A percentile compares a stretch with the other conserved stretches of the same genome.
phyloP scores from a whole-genome alignment of 139 green algal genomes.

The Chlamydomonas sp. region DNA sequence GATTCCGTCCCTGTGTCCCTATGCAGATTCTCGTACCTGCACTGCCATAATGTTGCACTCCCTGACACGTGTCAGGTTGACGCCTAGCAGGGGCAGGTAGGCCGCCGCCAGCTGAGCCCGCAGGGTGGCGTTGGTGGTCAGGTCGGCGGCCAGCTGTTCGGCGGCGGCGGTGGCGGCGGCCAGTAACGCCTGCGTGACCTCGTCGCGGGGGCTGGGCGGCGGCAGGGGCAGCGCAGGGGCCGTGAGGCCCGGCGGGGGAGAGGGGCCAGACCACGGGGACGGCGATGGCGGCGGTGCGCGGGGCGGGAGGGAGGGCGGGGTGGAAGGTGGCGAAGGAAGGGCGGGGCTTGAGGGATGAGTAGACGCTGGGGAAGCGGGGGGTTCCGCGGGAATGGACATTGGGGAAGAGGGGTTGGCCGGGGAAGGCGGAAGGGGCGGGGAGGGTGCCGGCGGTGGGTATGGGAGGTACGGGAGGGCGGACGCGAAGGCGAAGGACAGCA shows the following conservation, averaged over 20 bases:
- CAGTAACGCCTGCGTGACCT: background rate
- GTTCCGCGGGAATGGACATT: background rate
- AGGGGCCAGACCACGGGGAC: too few species aligned
- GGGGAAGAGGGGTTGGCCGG: background rate
- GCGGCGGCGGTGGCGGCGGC: background rate
- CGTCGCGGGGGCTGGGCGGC: background rate
- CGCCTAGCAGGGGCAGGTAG: constrained; percentile 1
- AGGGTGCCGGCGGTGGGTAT: too few species aligned
- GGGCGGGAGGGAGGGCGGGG: too few species aligned
- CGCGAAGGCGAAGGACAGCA: background rate
- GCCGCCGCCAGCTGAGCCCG: background rate
- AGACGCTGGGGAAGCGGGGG: too few species aligned
- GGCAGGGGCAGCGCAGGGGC: too few species aligned
- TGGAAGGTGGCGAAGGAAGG: too few species aligned
- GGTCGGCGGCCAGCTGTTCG: background rate
- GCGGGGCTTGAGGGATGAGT: too few species aligned
- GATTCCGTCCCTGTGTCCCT: too few species aligned
- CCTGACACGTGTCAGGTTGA: background rate
- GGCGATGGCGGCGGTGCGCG: too few species aligned
- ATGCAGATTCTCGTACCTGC: background rate
- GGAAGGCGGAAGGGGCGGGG: background rate
- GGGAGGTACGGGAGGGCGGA: background rate
- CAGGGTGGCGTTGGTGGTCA: background rate
- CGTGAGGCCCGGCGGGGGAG: too few species aligned
- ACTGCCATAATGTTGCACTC: background rate